Evolutionary conservation across 306 rosid genomes (phyloP), one percentile per base, ranked within the genome.

Genomic region (Myrica gale): DNA sequence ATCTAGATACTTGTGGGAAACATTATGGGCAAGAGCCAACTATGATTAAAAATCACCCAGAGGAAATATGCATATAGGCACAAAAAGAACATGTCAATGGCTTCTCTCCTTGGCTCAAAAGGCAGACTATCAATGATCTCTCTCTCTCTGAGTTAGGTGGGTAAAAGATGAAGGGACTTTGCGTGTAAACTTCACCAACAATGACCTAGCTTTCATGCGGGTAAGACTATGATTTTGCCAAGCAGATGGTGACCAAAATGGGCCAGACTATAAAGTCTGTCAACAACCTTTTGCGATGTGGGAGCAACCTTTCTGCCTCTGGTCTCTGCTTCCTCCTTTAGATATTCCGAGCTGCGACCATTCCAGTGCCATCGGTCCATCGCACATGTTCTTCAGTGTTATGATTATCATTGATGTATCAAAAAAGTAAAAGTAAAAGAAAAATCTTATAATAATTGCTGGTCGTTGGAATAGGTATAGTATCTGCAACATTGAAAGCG

Each of bases 1-100:
- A 82, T 21, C 41, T 20, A 69, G 52, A 70, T 55, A 47, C 55
- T 68, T 41, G 21, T 82, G 32, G 61, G 72, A 19, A 23, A 69
- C 73, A 7, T 47, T 41, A n/a, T 68, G 9, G 41, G 12, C 16
- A 48, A 76, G 74, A 78, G 63, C 56, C 70, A 74, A 70, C 77
- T 68, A 74, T 72, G 77, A 62, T 46, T 26, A 72, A 74, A 80
- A 32, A 37, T 45, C 39, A 74, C 52, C 47, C 41, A 16, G 50
- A 58, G 23, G 58, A 76, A 76, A 74, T 80, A 71, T 32, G 11
- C 82, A 77, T 16, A 56, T 1, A 46, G 6, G 57, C 1, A 52
- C 65, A 21, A 58, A 23, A 15, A 20, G 68, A 62, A 32, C 19
- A 12, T 12, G 68, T 16, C 45, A 62, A 1, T 13, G 44, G 19